Evolutionary conservation across 257 asterid species (phyloP).

Genomic region (Sherardia arvensis): DNA sequence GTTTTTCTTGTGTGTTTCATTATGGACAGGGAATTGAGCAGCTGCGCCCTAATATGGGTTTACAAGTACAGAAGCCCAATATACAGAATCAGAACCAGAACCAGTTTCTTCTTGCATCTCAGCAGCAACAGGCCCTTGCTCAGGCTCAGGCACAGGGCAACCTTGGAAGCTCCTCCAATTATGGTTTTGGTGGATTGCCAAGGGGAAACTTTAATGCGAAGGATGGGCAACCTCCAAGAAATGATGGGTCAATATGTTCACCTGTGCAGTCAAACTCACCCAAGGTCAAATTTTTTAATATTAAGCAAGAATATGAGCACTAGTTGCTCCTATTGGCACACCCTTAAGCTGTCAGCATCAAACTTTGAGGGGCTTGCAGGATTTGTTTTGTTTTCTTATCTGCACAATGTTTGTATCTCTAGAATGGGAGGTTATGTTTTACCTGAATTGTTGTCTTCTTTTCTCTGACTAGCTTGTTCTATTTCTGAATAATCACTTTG

Average conservation of each 20-base stretch:
- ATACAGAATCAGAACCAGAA: constrained; percentile 60
- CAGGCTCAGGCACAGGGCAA: constrained; percentile 93
- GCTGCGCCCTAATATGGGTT: constrained; percentile 72
- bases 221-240: constrained; percentile 91
- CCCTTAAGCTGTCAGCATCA: not conserved
- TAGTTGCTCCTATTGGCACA: not conserved
- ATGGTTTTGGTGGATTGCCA: constrained; percentile 86
- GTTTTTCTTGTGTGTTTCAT: constrained; percentile 17
- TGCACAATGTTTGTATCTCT: not conserved
- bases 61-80: constrained; percentile 89
- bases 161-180: constrained; percentile 63
- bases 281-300: constrained; percentile 36
- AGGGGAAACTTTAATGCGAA: constrained; percentile 69
- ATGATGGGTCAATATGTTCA: constrained; percentile 95
- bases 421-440: not conserved
- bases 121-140: constrained; percentile 89
- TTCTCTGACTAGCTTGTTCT: not conserved
- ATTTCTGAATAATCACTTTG: not conserved
- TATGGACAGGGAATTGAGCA: constrained; percentile 83
- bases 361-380: not conserved
- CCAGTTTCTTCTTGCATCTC: constrained; percentile 82
- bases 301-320: constrained; percentile 6
- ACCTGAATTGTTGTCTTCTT: not conserved
- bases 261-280: constrained; percentile 94
- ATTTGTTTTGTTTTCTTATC: not conserved